phyloP scores from a whole-genome alignment of 305 asterid genomes.

The Withania somnifera region DNA sequence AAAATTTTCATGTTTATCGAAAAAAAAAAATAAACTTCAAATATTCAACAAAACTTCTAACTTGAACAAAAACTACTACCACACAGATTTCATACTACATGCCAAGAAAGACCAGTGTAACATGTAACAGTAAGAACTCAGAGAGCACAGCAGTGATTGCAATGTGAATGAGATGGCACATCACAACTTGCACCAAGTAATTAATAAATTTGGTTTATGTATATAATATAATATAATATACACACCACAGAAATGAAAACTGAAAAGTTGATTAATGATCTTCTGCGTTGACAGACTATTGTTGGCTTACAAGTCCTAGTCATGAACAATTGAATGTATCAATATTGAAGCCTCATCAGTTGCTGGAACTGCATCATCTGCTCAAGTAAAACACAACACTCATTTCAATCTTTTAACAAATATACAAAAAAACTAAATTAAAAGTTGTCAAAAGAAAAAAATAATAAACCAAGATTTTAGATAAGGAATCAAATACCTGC shows the following conservation, averaged over 20 bases:
- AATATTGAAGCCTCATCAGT: slow-evolving; percentile 68
- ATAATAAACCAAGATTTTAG: background rate
- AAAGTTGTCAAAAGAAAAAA: background rate
- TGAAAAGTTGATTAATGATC: background rate
- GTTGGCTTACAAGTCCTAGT: slow-evolving; percentile 7
- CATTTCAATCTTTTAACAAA: background rate
- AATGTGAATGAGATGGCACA: background rate
- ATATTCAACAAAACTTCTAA: too few species aligned
- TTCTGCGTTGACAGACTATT: background rate
- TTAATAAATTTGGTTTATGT: background rate
- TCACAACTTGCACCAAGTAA: background rate
- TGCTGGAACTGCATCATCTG: slow-evolving; percentile 42
- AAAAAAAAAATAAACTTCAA: too few species aligned
- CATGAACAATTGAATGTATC: slow-evolving; percentile 66
- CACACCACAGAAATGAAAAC: too few species aligned
- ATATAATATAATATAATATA: background rate
- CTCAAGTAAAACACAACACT: background rate
- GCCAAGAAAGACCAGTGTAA: too few species aligned
- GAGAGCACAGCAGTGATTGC: background rate
- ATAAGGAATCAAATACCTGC: slow-evolving; percentile 17
- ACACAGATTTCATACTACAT: too few species aligned
- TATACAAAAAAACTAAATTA: too few species aligned
- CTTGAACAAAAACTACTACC: too few species aligned
- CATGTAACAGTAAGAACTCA: too few species aligned
- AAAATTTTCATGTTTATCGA: too few species aligned